Conservation (phyloP, 2,329 filamentous ascomycete genomes). For the Juglanconis sp. region DNA sequence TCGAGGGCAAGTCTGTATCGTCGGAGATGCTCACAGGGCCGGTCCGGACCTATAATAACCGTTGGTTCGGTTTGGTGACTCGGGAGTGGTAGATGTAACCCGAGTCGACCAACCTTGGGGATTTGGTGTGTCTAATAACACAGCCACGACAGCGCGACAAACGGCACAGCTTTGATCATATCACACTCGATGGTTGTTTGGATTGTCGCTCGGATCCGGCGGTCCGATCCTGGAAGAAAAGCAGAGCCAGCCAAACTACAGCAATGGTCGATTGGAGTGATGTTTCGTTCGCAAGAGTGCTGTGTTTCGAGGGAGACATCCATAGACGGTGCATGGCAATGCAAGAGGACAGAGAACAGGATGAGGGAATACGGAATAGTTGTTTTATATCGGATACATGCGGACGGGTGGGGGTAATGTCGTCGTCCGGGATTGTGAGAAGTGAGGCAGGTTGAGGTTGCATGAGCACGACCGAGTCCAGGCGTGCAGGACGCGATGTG, state of each 20-base stretch:
- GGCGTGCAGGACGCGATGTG: background rate
- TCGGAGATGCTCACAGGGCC: too few species aligned
- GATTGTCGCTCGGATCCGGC: too few species aligned
- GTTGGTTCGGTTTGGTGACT: background rate
- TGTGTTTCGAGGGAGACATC: background rate
- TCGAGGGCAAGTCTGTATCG: too few species aligned
- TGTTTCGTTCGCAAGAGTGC: background rate
- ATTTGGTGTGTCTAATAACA: slow-evolving; percentile 13
- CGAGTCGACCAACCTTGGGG: background rate
- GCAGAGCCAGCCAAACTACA: too few species aligned
- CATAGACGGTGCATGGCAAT: background rate
- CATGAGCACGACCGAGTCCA: slow-evolving; percentile 2
- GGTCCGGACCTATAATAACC: background rate
- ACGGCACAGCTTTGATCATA: background rate
- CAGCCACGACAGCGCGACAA: background rate
- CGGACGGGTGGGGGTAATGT: slow-evolving; percentile 16
- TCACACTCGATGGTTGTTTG: background rate
- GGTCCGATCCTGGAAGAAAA: too few species aligned
- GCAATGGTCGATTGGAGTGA: too few species aligned
- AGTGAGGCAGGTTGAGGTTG: slow-evolving; percentile 16
- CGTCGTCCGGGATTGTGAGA: slow-evolving; percentile 7
- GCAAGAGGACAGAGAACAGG: background rate
- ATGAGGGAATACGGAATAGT: slow-evolving; percentile 1
- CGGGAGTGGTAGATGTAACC: slow-evolving; percentile 1
- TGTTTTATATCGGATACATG: slow-evolving; percentile 15